Percentiles rank a stretch among this genome's conserved stretches.
phyloP scores from a whole-genome alignment of 768 basidiomycete genomes.

The Hericium coralloides region DNA sequence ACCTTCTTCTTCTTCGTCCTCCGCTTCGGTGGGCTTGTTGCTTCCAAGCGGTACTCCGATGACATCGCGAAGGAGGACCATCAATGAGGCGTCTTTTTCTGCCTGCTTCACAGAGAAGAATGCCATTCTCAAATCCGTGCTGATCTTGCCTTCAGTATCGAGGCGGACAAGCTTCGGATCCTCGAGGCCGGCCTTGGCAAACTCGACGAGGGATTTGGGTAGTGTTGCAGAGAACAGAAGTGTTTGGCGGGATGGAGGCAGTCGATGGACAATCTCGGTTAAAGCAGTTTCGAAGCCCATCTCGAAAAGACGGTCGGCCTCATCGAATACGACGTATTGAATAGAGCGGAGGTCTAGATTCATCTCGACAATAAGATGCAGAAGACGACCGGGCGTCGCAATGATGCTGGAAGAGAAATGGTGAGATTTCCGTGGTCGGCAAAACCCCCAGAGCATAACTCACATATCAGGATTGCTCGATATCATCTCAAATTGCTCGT shows the following conservation, averaged over 20 bases:
- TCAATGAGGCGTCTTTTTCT: slow-evolving; percentile 90
- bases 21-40: slow-evolving; percentile 21
- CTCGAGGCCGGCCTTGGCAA: slow-evolving; percentile 93
- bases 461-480: slow-evolving; percentile 92
- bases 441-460: slow-evolving; percentile 20
- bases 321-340: slow-evolving; percentile 92
- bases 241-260: slow-evolving; percentile 83
- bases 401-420: slow-evolving; percentile 57
- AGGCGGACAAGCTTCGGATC: slow-evolving; percentile 94
- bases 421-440: slow-evolving; percentile 1
- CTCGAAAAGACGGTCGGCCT: slow-evolving; percentile 97
- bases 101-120: slow-evolving; percentile 89
- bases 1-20: slow-evolving; percentile 16
- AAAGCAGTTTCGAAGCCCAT: slow-evolving; percentile 94
- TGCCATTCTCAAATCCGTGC: slow-evolving; percentile 85
- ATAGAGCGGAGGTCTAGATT: slow-evolving; percentile 80
- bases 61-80: slow-evolving; percentile 78
- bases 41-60: slow-evolving; percentile 67
- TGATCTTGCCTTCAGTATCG: slow-evolving; percentile 94
- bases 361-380: slow-evolving; percentile 98
- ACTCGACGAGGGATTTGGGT: slow-evolving; percentile 92
- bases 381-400: slow-evolving; percentile 92
- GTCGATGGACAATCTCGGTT: slow-evolving; percentile 83
- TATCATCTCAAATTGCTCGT: slow-evolving; percentile 95
- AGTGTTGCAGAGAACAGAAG: slow-evolving; percentile 95